phyloP scores from a whole-genome alignment of 106 monocot genomes.

The Cymbidium sinense region DNA sequence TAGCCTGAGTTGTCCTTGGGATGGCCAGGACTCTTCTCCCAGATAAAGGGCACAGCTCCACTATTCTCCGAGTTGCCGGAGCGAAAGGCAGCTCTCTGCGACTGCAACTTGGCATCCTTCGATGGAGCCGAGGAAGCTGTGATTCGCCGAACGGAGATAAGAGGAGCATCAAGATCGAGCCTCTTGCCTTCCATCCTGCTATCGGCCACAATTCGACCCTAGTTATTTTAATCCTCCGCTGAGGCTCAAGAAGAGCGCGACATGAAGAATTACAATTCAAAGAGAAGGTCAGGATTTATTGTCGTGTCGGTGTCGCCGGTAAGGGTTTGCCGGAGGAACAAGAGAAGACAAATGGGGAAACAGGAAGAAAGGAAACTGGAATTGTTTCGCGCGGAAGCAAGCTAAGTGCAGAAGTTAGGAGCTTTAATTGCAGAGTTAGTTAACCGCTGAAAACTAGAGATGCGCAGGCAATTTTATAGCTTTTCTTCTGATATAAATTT shows the following conservation, averaged over 20 bases:
- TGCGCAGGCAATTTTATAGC: too few relatives aligned
- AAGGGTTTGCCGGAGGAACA: background rate
- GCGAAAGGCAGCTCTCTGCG: constrained; percentile 10
- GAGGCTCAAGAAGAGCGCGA: background rate
- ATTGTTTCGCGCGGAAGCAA: background rate
- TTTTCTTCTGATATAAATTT: too few relatives aligned
- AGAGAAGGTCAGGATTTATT: background rate
- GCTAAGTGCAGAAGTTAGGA: background rate
- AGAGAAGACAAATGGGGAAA: background rate
- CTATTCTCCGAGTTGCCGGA: background rate
- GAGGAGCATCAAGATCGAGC: constrained; percentile 55
- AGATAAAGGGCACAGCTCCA: constrained; percentile 26
- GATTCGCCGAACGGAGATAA: constrained; percentile 58
- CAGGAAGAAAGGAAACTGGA: background rate
- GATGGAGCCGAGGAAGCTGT: background rate
- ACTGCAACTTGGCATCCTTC: background rate
- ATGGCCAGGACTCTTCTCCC: constrained; percentile 73
- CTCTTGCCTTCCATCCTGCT: constrained; percentile 32
- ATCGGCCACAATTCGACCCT: background rate
- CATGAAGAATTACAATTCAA: too few relatives aligned
- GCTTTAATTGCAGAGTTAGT: background rate
- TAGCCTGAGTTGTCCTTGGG: constrained; percentile 41
- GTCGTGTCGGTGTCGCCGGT: background rate
- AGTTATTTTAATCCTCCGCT: background rate
- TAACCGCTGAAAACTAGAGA: background rate